Evolutionary conservation across 306 rosid genomes (phyloP), one percentile per base, ranked within the genome.

Genomic region (Quercus glauca): DNA sequence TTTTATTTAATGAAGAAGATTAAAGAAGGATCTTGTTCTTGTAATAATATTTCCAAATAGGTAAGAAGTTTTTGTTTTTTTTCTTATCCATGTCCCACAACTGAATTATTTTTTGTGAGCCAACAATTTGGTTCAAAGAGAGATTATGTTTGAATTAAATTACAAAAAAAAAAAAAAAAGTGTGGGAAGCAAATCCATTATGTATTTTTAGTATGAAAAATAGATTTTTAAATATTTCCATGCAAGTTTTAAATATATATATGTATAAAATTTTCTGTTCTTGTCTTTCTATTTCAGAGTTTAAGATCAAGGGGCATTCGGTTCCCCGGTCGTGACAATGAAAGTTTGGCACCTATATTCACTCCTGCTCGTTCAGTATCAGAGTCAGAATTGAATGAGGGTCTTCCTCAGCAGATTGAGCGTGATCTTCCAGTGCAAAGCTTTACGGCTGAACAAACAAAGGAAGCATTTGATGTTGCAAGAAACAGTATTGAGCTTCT

Each of bases 311-410:
- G 99, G 83, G 99, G 99, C 55, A 81, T 96, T 79, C 84, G 94
- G 72, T 96, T 96, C 84, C 99, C 99, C 41, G 97, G 99, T 21
- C 93, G 98, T 41, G 99, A 93, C 89, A 87, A 91, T 73, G 99
- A 96, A 84, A 93, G 98, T 80, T 80, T 96, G 92, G 99, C 97
- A 12, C 99, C 99, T 23, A 91, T 96, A 68, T 91, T 96, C 31
- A 96, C 99, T 64, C 99, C 99, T 28, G 89, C 94, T 52, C 94
- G 86, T 9, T 88, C 98, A 3, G 89, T 84, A 57, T 28, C 86
- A 61, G 94, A 83, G 41, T 56, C 86, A 3, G 99, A 95, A 61
- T 76, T 65, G 1, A 86, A 91, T 73, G 83, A 83, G 43, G 79
- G 71, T 84, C 69, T 83, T 71, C 55, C 85, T 0, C 93, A 69